phyloP scores from a whole-genome alignment of 495 filamentous ascomycete genomes.

The Aspergillus haitiensis region DNA sequence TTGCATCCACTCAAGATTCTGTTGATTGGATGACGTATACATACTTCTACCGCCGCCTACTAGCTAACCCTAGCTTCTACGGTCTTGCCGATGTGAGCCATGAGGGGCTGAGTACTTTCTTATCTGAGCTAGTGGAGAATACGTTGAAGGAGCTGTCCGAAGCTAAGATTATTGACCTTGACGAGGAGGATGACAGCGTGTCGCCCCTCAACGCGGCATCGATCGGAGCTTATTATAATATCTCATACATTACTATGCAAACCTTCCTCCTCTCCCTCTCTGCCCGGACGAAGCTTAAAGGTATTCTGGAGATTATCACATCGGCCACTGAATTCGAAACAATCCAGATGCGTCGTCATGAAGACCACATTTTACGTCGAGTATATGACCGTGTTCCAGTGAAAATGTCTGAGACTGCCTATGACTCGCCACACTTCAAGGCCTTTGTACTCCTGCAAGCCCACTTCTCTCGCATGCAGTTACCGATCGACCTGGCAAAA shows the following conservation, averaged over 20 bases:
- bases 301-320: constrained; percentile 94
- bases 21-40: constrained; percentile 98
- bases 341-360: constrained; percentile 91
- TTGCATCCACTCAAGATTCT: constrained; percentile 93
- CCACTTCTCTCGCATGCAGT: constrained; percentile 94
- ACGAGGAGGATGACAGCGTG: constrained; percentile 93
- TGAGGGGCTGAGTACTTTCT: constrained; percentile 87
- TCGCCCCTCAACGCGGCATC: constrained; percentile 90
- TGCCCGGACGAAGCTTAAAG: constrained; percentile 87
- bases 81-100: constrained; percentile 85
- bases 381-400: constrained; percentile 94
- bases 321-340: constrained; percentile 95
- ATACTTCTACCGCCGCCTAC: constrained; percentile 96
- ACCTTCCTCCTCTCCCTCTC: constrained; percentile 96
- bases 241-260: constrained; percentile 99
- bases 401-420: constrained; percentile 83
- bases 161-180: constrained; percentile 93
- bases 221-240: constrained; percentile 99
- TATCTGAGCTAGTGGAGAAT: constrained; percentile 93
- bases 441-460: constrained; percentile 94
- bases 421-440: constrained; percentile 97
- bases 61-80: constrained; percentile 97
- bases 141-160: constrained; percentile 89
- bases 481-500: constrained; percentile 95
- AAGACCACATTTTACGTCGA: constrained; percentile 81